phyloP scores from a whole-genome alignment of 495 filamentous ascomycete species.

The Hypoxylon perforatum region DNA sequence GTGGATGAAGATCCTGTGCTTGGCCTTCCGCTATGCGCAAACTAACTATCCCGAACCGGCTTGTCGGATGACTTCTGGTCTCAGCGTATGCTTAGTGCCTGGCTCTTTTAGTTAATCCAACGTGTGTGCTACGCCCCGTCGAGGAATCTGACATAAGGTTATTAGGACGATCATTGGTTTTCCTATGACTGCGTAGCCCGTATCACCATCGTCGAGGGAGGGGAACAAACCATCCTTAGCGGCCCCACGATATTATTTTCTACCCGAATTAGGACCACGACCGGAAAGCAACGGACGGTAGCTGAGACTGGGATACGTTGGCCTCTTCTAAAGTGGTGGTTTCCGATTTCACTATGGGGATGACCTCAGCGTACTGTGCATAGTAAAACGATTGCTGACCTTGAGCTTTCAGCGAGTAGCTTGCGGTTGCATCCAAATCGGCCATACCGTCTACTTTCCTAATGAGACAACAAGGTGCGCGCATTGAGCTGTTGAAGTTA shows the following conservation, averaged over 20 bases:
- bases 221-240: neutral
- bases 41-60: constrained; percentile 6
- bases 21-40: neutral
- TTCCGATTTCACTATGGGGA: neutral
- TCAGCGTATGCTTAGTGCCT: neutral
- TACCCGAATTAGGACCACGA: constrained; percentile 2
- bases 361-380: constrained; percentile 14
- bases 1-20: neutral
- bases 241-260: neutral
- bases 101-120: constrained; percentile 2
- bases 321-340: neutral
- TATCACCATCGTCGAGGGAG: neutral
- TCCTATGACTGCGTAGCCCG: constrained; percentile 1
- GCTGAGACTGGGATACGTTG: neutral
- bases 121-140: constrained; percentile 9
- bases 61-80: too few species aligned
- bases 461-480: constrained; percentile 23
- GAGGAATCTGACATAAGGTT: constrained; percentile 40
- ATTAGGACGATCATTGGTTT: constrained; percentile 2
- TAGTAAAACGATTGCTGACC: constrained; percentile 17
- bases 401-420: neutral
- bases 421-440: constrained; percentile 15
- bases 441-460: constrained; percentile 29
- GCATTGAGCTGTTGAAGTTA: constrained; percentile 14
- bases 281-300: neutral